Conservation (phyloP, 1,139 yeast genomes). For the Taphrina communis region DNA sequence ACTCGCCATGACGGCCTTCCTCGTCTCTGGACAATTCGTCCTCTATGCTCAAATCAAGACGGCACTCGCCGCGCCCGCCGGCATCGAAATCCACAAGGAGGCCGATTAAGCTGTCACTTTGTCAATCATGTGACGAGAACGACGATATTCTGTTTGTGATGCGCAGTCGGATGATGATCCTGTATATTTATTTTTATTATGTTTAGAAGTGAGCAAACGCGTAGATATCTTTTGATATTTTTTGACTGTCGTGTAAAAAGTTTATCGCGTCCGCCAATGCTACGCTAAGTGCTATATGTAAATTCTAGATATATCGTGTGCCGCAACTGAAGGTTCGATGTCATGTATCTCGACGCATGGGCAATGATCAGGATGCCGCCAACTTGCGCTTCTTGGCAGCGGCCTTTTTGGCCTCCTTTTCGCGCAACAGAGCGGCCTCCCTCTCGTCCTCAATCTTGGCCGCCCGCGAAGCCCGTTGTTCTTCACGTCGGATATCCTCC, state of each 20-base stretch:
- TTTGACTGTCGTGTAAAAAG: too few relatives aligned
- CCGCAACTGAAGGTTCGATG: too few relatives aligned
- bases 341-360: too few relatives aligned
- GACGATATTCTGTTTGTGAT: neutral
- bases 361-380: too few relatives aligned
- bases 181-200: neutral
- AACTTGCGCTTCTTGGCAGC: constrained; percentile 52
- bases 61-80: constrained; percentile 84
- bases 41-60: constrained; percentile 94
- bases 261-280: too few relatives aligned
- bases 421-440: constrained; percentile 66
- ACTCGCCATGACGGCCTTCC: constrained; percentile 94
- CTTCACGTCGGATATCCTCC: constrained; percentile 82
- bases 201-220: neutral
- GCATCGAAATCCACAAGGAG: constrained; percentile 37
- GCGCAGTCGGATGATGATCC: too few relatives aligned
- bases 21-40: constrained; percentile 96
- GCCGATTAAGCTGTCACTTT: neutral
- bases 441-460: constrained; percentile 71
- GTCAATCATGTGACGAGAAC: neutral
- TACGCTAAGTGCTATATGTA: too few relatives aligned
- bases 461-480: constrained; percentile 63
- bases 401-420: constrained; percentile 55
- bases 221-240: neutral
- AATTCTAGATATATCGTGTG: too few relatives aligned